Evolutionary conservation across 2,329 filamentous ascomycete species (phyloP).

Genomic region (Penicillium vulpinum): DNA sequence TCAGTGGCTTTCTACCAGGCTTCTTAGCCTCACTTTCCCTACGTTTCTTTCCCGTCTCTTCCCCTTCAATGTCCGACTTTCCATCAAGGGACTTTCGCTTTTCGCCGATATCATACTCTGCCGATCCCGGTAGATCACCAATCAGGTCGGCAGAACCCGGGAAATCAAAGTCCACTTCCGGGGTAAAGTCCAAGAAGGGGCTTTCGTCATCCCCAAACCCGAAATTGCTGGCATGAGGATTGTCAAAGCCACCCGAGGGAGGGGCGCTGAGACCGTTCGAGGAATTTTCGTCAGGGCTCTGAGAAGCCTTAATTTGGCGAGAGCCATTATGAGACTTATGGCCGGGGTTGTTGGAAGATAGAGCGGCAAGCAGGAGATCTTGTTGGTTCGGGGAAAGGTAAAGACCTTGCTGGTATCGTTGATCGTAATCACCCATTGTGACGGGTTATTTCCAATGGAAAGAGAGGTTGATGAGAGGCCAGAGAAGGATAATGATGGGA

Average conservation of each 20-base stretch:
- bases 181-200: constrained; percentile 80
- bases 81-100: constrained; percentile 57
- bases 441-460: neutral
- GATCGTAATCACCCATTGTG: constrained; percentile 42
- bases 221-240: constrained; percentile 47
- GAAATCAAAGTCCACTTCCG: constrained; percentile 74
- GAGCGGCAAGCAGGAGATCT: constrained; percentile 70
- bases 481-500: neutral
- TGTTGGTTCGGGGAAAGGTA: constrained; percentile 75
- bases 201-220: constrained; percentile 65
- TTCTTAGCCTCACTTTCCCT: constrained; percentile 88
- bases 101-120: constrained; percentile 58
- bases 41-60: constrained; percentile 65
- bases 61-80: constrained; percentile 62
- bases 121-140: constrained; percentile 64
- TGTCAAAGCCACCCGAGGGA: constrained; percentile 34
- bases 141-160: constrained; percentile 67
- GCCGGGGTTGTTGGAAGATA: constrained; percentile 66
- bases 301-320: constrained; percentile 26
- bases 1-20: constrained; percentile 91
- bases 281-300: constrained; percentile 45
- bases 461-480: neutral
- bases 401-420: constrained; percentile 56
- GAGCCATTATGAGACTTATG: constrained; percentile 30
- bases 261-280: constrained; percentile 43